phyloP scores from a whole-genome alignment of 768 basidiomycete genomes.

The Naganishia antarctica region DNA sequence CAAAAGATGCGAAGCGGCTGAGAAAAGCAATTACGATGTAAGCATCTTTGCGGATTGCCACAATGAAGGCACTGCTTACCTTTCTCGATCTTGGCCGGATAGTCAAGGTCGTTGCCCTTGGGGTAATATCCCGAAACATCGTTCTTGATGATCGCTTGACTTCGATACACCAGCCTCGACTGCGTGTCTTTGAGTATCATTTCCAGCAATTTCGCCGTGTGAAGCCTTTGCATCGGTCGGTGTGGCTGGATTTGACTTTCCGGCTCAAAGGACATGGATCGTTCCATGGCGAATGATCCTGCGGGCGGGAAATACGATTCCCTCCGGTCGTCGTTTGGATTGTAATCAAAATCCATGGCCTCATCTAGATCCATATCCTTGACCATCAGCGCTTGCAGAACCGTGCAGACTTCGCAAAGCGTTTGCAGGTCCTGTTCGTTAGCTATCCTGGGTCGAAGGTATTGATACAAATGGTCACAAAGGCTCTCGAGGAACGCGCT shows the following conservation, averaged over 20 bases:
- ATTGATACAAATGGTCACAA: constrained; percentile 91
- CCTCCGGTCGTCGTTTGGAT: constrained; percentile 32
- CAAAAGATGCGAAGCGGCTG: constrained; percentile 12
- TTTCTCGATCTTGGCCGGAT: constrained; percentile 69
- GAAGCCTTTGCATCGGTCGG: constrained; percentile 57
- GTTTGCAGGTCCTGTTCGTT: constrained; percentile 83
- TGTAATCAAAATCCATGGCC: constrained; percentile 41
- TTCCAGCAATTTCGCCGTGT: constrained; percentile 73
- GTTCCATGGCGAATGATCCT: background rate
- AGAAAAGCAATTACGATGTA: background rate
- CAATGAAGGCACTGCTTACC: no score
- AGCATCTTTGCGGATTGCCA: background rate
- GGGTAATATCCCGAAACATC: constrained; percentile 81
- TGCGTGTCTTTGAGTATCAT: constrained; percentile 95
- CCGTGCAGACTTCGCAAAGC: constrained; percentile 91
- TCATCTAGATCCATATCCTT: constrained; percentile 58
- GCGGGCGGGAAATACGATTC: constrained; percentile 27
- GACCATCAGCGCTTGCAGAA: constrained; percentile 92
- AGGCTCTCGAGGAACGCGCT: constrained; percentile 85
- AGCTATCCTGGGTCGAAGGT: constrained; percentile 87
- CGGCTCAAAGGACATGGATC: constrained; percentile 19
- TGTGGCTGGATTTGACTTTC: constrained; percentile 25
- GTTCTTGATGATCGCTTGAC: constrained; percentile 80
- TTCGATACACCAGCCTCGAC: constrained; percentile 91
- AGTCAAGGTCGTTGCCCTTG: constrained; percentile 67